phyloP scores from a whole-genome alignment of 441 rosid genomes.

The Manihot esculenta region DNA sequence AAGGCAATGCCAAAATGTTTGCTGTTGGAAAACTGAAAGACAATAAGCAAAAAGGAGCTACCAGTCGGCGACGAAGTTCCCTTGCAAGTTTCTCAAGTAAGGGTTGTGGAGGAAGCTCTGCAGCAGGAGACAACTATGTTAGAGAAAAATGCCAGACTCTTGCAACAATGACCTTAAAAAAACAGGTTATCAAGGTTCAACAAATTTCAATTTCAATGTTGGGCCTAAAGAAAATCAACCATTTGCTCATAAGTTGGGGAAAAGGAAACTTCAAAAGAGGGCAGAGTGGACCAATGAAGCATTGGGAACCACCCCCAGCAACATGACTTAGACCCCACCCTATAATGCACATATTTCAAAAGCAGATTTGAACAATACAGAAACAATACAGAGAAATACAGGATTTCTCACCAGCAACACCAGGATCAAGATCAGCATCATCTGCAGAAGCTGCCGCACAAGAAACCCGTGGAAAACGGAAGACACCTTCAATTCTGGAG shows the following conservation, averaged over 20 bases:
- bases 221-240: not conserved
- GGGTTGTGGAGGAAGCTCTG: constrained; percentile 89
- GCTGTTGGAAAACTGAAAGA: constrained; percentile 8
- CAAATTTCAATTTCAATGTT: not conserved
- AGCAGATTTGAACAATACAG: not conserved
- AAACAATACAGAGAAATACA: not conserved
- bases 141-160: constrained; percentile 11
- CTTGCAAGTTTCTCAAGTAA: constrained; percentile 78
- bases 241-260: not conserved
- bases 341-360: not conserved
- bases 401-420: constrained; percentile 60
- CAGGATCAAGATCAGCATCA: constrained; percentile 83
- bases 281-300: not conserved
- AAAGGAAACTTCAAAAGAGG: constrained; percentile 1
- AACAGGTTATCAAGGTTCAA: not conserved
- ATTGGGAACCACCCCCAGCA: too few relatives aligned
- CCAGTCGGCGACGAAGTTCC: constrained; percentile 72
- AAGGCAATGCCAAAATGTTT: constrained; percentile 14
- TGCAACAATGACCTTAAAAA: constrained; percentile 4
- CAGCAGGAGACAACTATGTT: constrained; percentile 22
- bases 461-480: constrained; percentile 82
- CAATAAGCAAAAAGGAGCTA: constrained; percentile 15
- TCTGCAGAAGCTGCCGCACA: constrained; percentile 95
- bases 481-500: constrained; percentile 57
- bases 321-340: not conserved